Evolutionary conservation across 495 filamentous ascomycete species (phyloP).

Genomic region (Neurospora hispaniola): DNA sequence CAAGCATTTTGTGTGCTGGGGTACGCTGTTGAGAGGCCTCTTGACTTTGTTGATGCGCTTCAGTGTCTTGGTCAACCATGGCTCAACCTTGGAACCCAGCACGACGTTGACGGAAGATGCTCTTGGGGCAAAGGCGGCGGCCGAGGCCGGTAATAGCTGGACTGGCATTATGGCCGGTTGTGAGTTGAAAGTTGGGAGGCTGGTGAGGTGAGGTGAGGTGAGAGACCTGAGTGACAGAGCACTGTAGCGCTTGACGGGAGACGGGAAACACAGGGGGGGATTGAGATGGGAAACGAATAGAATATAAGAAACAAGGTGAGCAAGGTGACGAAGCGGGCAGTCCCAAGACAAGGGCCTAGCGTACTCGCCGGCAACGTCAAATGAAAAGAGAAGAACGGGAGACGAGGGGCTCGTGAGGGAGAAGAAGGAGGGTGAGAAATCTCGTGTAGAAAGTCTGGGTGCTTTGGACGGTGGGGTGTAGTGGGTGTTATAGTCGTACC

Average conservation of each 20-base stretch:
- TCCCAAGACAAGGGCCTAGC: constrained; percentile 50
- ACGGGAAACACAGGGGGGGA: constrained; percentile 11
- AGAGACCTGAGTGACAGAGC: constrained; percentile 29
- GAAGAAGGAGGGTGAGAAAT: constrained; percentile 38
- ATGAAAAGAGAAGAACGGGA: constrained; percentile 40
- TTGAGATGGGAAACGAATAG: constrained; percentile 40
- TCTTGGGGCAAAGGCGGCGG: constrained; percentile 90
- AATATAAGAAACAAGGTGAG: constrained; percentile 38
- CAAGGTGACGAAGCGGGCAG: constrained; percentile 43
- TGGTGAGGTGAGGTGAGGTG: constrained; percentile 8
- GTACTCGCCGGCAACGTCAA: constrained; percentile 42
- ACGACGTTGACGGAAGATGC: constrained; percentile 89
- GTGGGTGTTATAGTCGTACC: constrained; percentile 31
- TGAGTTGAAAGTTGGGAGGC: constrained; percentile 12
- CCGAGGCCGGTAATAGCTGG: constrained; percentile 85
- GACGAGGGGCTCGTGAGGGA: constrained; percentile 36
- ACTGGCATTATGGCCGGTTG: constrained; percentile 62
- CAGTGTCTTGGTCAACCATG: constrained; percentile 92
- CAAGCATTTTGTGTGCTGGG: constrained; percentile 91
- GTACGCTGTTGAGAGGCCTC: constrained; percentile 93
- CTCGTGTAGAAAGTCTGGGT: constrained; percentile 28
- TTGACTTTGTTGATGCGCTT: constrained; percentile 98
- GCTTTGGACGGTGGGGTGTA: constrained; percentile 19
- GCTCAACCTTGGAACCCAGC: constrained; percentile 85
- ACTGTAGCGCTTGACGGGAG: constrained; percentile 40